Base-by-base conservation (phyloP, 805 yeast genomes). In the Blastobotrys mokoenaii region DNA sequence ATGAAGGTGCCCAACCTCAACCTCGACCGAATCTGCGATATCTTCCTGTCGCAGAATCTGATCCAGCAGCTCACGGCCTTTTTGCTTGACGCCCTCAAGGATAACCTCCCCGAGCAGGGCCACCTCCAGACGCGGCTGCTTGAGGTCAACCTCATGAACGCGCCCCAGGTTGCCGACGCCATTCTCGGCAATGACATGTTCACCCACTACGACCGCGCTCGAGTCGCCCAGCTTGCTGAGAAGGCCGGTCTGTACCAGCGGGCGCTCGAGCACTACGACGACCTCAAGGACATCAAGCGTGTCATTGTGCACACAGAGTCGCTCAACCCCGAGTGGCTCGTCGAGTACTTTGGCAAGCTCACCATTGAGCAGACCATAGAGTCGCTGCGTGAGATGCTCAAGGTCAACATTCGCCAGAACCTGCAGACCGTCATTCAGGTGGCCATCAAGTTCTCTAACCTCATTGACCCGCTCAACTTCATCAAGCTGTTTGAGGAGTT, bases 151-250 rank as follows among this genome's bases (percentile, higher is more conserved):
- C 73, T 93, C 63, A 66, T 86, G 62, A 94, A 89, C 64, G 98
- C 98, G 14, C 99, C 99, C 43, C 98, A 93, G 73, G 99, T 93
- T 46, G 99, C 98, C 37, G 98, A 93, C 67, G 99, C 99, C 16
- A 93, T 93, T 54, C 74, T 93, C 58, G 96, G 97, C 49, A 93
- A 90, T 66, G 80, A 82, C 49, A 90, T 93, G 86, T 93, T 94
- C 70, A 79, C 89, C 54, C 96, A 89, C 63, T 93, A 86, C 65
- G 98, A 93, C 66, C 84, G 86, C 57, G 88, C 94, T 57, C 82
- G 94, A 32, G 82, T 93, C 61, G 98, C 97, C 17, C 76, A 80
- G 48, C 74, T 94, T 54, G 80, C 96, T 66, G 99, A 93, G 69
- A 87, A 87, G 68, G 90, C 96, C n/a, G 97, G 97, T 15, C 74